Evolutionary conservation across 495 filamentous ascomycete genomes (phyloP).

Genomic region (Barbatosphaeria neglecta): DNA sequence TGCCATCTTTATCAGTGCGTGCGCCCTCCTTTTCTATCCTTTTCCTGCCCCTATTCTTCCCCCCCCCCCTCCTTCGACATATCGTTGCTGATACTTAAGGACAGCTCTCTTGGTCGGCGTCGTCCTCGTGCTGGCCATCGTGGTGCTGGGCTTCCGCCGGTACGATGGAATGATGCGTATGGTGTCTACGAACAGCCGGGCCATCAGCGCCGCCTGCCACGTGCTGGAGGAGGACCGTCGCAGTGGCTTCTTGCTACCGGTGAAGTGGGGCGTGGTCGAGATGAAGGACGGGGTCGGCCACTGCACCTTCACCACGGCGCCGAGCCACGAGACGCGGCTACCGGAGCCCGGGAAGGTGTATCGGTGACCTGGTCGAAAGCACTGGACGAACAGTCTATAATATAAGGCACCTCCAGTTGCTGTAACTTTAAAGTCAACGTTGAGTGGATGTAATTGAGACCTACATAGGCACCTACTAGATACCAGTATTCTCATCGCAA

Average conservation of each 20-base stretch:
- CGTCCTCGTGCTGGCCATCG: background rate
- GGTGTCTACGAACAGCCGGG: conserved; percentile 9
- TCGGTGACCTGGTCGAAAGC: background rate
- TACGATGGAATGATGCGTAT: conserved; percentile 11
- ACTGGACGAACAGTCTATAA: too few species aligned
- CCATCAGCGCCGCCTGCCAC: conserved; percentile 13
- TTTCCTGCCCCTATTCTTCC: too few species aligned
- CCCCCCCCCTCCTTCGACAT: background rate
- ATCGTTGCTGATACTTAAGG: background rate
- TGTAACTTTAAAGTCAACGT: too few species aligned
- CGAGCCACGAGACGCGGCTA: background rate
- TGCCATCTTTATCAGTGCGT: conserved; percentile 16
- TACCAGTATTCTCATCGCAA: too few species aligned
- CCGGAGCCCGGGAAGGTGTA: background rate
- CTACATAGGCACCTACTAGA: too few species aligned
- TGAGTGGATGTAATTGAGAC: too few species aligned
- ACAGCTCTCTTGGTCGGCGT: background rate
- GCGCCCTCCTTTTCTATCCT: too few species aligned
- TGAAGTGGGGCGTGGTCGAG: background rate
- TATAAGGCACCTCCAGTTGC: too few species aligned
- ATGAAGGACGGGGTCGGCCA: background rate
- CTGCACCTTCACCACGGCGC: background rate
- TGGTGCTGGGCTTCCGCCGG: conserved; percentile 2
- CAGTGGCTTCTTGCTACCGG: conserved; percentile 4
- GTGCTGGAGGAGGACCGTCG: conserved; percentile 1